Conservation (phyloP, 2,329 filamentous ascomycete species). For the Neofusicoccum ribis region DNA sequence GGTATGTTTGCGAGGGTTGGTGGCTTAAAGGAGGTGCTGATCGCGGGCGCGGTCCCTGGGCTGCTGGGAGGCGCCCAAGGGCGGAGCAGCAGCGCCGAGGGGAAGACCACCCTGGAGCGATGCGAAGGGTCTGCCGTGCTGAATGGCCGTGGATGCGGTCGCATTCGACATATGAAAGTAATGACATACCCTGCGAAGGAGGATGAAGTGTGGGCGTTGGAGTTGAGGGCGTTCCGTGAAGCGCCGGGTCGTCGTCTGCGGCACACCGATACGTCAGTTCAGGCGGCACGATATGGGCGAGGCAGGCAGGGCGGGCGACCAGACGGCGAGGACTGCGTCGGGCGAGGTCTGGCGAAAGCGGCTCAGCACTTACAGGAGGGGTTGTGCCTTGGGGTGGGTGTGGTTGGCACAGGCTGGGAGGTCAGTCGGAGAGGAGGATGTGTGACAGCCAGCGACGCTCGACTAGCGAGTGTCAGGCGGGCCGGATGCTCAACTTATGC, state of each 20-base stretch:
- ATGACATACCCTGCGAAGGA: slow-evolving; percentile 33
- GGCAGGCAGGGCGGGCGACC: not conserved
- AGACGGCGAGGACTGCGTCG: not conserved
- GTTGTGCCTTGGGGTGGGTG: slow-evolving; percentile 1
- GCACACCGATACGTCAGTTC: slow-evolving; percentile 24
- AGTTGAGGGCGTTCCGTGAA: slow-evolving; percentile 37
- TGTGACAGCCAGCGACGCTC: slow-evolving; percentile 19
- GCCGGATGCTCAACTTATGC: slow-evolving; percentile 21
- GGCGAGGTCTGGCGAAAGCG: slow-evolving; percentile 5
- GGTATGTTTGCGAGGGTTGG: not conserved
- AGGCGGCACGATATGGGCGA: slow-evolving; percentile 6
- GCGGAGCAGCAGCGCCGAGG: slow-evolving; percentile 28
- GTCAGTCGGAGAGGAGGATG: slow-evolving; percentile 21
- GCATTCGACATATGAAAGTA: slow-evolving; percentile 32
- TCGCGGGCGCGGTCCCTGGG: slow-evolving; percentile 28
- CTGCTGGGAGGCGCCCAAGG: slow-evolving; percentile 33
- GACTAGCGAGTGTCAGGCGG: slow-evolving; percentile 21
- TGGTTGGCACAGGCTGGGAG: slow-evolving; percentile 17
- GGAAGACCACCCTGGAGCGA: slow-evolving; percentile 20
- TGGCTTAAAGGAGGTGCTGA: slow-evolving; percentile 13
- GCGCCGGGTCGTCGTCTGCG: slow-evolving; percentile 33
- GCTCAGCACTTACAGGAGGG: not conserved
- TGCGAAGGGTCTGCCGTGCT: slow-evolving; percentile 23
- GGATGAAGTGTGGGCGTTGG: slow-evolving; percentile 30
- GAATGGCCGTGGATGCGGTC: slow-evolving; percentile 28